phyloP scores from a whole-genome alignment of 371 early-diverging fungal genomes.

The Apophysomyces trapeziformis region DNA sequence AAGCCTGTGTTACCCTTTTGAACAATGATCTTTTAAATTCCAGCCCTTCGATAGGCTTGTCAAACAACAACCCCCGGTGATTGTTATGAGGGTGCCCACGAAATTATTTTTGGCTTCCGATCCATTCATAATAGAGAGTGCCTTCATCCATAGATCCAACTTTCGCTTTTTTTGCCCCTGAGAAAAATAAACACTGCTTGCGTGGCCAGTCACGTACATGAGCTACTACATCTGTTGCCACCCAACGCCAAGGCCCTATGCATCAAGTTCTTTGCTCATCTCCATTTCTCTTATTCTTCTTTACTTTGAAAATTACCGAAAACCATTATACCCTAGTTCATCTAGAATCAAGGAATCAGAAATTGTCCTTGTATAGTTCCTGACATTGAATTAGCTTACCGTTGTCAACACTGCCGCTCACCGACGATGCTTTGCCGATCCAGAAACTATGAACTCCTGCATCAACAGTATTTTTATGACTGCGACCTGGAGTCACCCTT shows the following conservation, averaged over 20 bases:
- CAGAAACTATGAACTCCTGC: conserved; percentile 10
- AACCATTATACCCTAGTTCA: background rate
- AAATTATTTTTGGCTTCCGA: conserved; percentile 12
- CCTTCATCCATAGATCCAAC: conserved; percentile 1
- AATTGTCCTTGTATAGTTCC: background rate
- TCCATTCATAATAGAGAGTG: background rate
- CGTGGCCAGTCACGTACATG: conserved; percentile 12
- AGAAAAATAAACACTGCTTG: conserved; percentile 10
- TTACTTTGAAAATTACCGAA: background rate
- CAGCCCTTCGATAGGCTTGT: conserved; percentile 10
- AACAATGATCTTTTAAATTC: conserved; percentile 11
- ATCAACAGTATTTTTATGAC: conserved; percentile 7
- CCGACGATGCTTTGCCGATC: conserved; percentile 12
- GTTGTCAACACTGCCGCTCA: conserved; percentile 10
- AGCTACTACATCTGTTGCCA: conserved; percentile 7
- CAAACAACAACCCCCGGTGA: conserved; percentile 11
- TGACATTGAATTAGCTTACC: background rate
- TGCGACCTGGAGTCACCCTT: conserved; percentile 2
- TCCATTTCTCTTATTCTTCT: background rate
- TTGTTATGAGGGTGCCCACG: conserved; percentile 7
- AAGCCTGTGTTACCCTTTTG: conserved; percentile 1
- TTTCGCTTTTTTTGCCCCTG: conserved; percentile 4
- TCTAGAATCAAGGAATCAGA: background rate
- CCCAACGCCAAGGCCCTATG: background rate
- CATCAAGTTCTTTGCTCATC: background rate